Conservation (phyloP, 1,139 yeast genomes). For the Eremothecium cymbalariae region DNA sequence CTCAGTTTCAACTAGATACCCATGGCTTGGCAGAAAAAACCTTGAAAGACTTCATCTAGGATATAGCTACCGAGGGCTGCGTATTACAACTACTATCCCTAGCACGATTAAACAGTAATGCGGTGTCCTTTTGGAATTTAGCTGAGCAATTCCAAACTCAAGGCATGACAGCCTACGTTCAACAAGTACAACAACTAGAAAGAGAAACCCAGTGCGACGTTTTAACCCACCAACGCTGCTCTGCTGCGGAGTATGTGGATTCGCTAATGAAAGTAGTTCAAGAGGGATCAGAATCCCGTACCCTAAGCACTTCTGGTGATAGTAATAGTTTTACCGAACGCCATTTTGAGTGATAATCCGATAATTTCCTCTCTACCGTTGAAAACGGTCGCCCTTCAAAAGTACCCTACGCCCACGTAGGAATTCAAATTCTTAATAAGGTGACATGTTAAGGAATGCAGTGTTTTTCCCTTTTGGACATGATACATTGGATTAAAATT, state of each 20-base stretch:
- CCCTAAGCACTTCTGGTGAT: slow-evolving; percentile 38
- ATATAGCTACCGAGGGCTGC: slow-evolving; percentile 48
- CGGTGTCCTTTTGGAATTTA: slow-evolving; percentile 43
- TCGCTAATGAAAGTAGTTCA: slow-evolving; percentile 39
- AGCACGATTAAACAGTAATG: slow-evolving; percentile 48
- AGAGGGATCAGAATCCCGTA: slow-evolving; percentile 39
- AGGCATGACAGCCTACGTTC: slow-evolving; percentile 53
- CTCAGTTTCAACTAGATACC: slow-evolving; percentile 53
- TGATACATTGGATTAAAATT: too few relatives aligned
- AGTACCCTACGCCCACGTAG: too few relatives aligned
- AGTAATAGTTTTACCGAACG: slow-evolving; percentile 40
- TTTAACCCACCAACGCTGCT: slow-evolving; percentile 53
- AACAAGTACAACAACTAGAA: slow-evolving; percentile 42
- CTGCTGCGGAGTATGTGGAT: slow-evolving; percentile 49
- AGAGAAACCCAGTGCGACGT: slow-evolving; percentile 42
- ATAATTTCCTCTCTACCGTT: too few relatives aligned
- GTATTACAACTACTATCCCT: slow-evolving; percentile 46
- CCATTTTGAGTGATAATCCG: slow-evolving; percentile 23
- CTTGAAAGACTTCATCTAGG: slow-evolving; percentile 44
- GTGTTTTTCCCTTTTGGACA: too few relatives aligned
- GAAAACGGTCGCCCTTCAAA: too few relatives aligned
- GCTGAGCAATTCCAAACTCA: slow-evolving; percentile 40
- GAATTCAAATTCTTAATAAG: too few relatives aligned
- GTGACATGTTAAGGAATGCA: too few relatives aligned
- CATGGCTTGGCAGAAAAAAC: slow-evolving; percentile 44